Percentiles rank a stretch among this genome's conserved stretches.
Conservation (phyloP, 805 yeast species). For the Vanderwaltozyma verrucispora region DNA sequence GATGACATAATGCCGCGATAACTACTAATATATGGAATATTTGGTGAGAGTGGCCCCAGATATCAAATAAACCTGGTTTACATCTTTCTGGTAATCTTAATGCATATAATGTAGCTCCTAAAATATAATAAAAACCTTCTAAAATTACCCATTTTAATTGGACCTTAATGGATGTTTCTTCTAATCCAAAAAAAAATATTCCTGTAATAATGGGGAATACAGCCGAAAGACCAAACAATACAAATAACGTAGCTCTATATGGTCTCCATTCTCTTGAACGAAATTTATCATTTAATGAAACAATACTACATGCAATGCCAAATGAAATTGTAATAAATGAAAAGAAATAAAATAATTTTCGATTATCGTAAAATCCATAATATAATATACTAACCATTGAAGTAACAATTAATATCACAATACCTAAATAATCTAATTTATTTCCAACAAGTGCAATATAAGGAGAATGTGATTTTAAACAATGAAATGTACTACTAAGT, state of each 20-base stretch:
- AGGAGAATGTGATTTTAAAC: slow-evolving; percentile 54
- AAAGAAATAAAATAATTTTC: slow-evolving; percentile 29
- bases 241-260: slow-evolving; percentile 67
- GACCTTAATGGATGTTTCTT: slow-evolving; percentile 39
- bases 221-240: slow-evolving; percentile 71
- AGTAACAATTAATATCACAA: slow-evolving; percentile 53
- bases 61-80: slow-evolving; percentile 53
- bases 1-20: slow-evolving; percentile 65
- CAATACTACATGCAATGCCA: slow-evolving; percentile 51
- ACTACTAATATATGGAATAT: slow-evolving; percentile 73
- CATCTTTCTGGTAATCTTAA: slow-evolving; percentile 66
- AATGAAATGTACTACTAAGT: slow-evolving; percentile 57
- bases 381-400: slow-evolving; percentile 45
- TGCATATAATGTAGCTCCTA: slow-evolving; percentile 76
- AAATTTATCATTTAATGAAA: slow-evolving; percentile 58
- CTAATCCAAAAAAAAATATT: slow-evolving; percentile 36
- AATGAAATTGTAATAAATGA: slow-evolving; percentile 38
- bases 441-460: slow-evolving; percentile 48
- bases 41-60: slow-evolving; percentile 77
- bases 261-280: slow-evolving; percentile 66
- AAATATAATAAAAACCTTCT: slow-evolving; percentile 68
- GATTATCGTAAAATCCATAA: slow-evolving; percentile 40
- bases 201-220: slow-evolving; percentile 59
- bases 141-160: slow-evolving; percentile 50
- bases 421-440: slow-evolving; percentile 67